Evolutionary conservation across 371 early-diverging fungal species (phyloP).

Genomic region (Cokeromyces recurvatus): DNA sequence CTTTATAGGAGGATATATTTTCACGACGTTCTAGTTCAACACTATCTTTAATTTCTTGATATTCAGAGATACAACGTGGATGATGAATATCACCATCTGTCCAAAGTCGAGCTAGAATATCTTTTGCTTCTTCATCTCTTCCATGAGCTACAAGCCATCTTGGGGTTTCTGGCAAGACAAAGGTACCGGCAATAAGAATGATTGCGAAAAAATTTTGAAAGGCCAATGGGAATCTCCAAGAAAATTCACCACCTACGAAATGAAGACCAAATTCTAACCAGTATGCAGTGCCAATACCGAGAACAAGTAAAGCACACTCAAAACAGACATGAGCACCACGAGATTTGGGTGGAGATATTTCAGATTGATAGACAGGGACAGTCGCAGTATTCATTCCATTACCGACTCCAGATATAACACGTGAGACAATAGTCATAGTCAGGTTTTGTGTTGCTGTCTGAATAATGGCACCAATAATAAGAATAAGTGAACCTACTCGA

Average conservation of each 20-base stretch:
- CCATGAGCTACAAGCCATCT: constrained; percentile 53
- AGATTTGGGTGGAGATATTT: constrained; percentile 68
- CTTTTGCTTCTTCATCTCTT: constrained; percentile 34
- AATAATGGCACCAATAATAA: constrained; percentile 34
- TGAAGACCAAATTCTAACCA: constrained; percentile 44
- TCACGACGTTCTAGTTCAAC: constrained; percentile 44
- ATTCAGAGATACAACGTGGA: constrained; percentile 44
- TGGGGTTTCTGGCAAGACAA: constrained; percentile 21
- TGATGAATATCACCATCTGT: constrained; percentile 39
- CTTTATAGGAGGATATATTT: constrained; percentile 38
- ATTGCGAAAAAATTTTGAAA: constrained; percentile 27
- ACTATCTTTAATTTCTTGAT: constrained; percentile 44
- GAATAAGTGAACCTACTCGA: constrained; percentile 26
- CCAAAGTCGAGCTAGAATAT: constrained; percentile 40
- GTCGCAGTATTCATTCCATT: constrained; percentile 39
- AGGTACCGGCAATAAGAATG: constrained; percentile 19
- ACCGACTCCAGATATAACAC: constrained; percentile 40
- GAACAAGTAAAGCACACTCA: constrained; percentile 26
- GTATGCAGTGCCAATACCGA: constrained; percentile 38
- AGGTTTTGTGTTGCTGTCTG: constrained; percentile 32
- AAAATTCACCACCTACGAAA: constrained; percentile 30
- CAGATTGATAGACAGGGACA: constrained; percentile 41
- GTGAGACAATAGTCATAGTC: constrained; percentile 30
- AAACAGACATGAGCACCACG: constrained; percentile 45
- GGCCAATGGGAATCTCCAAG: constrained; percentile 39